Percentiles rank a stretch among this genome's conserved stretches.
Evolutionary conservation across 257 asterid species (phyloP).

Genomic region (Solanum corneliomulleri): DNA sequence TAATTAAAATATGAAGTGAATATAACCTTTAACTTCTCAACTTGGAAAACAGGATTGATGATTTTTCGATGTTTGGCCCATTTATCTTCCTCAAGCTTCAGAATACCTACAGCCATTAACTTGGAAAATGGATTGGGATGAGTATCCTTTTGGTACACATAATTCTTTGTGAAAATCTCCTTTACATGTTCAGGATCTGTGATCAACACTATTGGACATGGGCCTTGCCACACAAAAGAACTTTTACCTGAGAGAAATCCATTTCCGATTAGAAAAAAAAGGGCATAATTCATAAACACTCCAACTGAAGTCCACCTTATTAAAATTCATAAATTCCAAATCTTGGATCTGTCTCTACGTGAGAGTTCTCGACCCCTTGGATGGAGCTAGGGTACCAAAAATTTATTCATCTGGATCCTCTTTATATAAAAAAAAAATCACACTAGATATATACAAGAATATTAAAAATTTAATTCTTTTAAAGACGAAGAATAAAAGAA

Average conservation of each 20-base stretch:
- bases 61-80: conserved; percentile 57
- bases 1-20: background rate
- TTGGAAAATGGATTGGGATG: conserved; percentile 21
- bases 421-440: no score
- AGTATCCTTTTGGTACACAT: conserved; percentile 15
- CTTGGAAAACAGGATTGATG: conserved; percentile 57
- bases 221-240: conserved; percentile 41
- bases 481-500: background rate
- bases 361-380: no score
- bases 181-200: conserved; percentile 33
- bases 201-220: conserved; percentile 26
- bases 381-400: no score
- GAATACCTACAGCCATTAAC: conserved; percentile 26
- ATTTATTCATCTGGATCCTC: background rate
- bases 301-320: no score
- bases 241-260: conserved; percentile 22
- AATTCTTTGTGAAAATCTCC: conserved; percentile 26
- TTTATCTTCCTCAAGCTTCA: conserved; percentile 20
- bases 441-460: background rate
- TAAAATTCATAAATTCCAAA: no score
- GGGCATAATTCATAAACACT: background rate
- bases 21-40: conserved; percentile 17
- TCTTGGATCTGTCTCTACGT: background rate
- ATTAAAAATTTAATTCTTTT: no score
- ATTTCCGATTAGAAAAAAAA: background rate